Percentiles rank a stretch among this genome's conserved stretches.
Evolutionary conservation across 2,329 filamentous ascomycete genomes (phyloP).

Genomic region (Emmonsiellopsis sp.): DNA sequence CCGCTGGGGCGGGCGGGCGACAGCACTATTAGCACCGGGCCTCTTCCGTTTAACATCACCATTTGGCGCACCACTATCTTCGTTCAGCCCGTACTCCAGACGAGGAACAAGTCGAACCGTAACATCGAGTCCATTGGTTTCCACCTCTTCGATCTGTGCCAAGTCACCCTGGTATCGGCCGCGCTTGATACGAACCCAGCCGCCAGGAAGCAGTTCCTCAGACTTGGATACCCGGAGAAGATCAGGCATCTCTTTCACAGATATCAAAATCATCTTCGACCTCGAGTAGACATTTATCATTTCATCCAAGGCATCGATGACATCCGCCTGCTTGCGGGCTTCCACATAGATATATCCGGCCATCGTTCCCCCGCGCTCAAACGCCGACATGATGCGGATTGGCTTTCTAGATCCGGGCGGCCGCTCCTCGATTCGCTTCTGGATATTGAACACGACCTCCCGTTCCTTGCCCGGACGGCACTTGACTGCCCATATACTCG

Average conservation of each 20-base stretch:
- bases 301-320: conserved; percentile 71
- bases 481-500: conserved; percentile 87
- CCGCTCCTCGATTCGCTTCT: conserved; percentile 79
- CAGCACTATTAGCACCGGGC: conserved; percentile 41
- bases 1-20: conserved; percentile 72
- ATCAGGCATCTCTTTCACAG: conserved; percentile 96
- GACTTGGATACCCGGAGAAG: conserved; percentile 85
- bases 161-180: conserved; percentile 81
- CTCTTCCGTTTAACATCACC: conserved; percentile 73
- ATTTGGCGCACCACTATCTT: conserved; percentile 55
- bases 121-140: conserved; percentile 84
- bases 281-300: conserved; percentile 86
- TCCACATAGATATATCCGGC: conserved; percentile 94
- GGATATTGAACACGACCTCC: conserved; percentile 79
- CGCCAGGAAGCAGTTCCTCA: conserved; percentile 72
- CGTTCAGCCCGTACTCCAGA: conserved; percentile 81
- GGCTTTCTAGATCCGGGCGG: conserved; percentile 64
- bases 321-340: conserved; percentile 76
- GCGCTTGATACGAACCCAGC: conserved; percentile 81
- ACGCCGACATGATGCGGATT: conserved; percentile 77
- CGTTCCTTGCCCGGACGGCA: conserved; percentile 94
- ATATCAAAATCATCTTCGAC: conserved; percentile 76
- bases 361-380: conserved; percentile 84
- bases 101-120: conserved; percentile 81
- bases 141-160: conserved; percentile 84